These are phyloP conservation scores for Coffea humblotiana DNA, from an alignment of 305 asterid species.

Conservation along the genomic window DNA sequence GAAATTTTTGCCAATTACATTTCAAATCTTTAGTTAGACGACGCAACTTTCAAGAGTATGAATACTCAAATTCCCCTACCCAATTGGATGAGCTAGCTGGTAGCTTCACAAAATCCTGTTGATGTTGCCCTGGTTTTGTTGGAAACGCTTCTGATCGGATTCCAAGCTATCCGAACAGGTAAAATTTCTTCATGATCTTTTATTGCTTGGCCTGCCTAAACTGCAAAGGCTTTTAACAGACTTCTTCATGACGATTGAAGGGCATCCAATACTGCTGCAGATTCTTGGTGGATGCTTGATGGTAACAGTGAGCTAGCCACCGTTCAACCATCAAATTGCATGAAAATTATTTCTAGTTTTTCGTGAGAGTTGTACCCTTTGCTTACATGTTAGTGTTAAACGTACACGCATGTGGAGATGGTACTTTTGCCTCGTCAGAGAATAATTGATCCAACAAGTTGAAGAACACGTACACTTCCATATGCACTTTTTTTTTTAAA, in stretches of 20 bases:
- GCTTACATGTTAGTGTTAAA: background rate
- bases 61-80: background rate
- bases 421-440: background rate
- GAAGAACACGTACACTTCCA: background rate
- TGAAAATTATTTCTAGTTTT: background rate
- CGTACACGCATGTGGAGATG: constrained; percentile 13
- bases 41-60: background rate
- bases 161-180: background rate
- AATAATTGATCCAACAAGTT: constrained; percentile 6
- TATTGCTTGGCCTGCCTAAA: background rate
- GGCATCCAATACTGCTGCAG: background rate
- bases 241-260: no score
- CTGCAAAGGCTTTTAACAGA: background rate
- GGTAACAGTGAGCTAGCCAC: background rate
- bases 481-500: background rate
- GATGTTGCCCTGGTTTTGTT: background rate
- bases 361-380: background rate
- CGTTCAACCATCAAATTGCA: background rate
- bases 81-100: background rate
- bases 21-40: background rate
- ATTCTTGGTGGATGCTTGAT: background rate
- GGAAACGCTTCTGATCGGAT: background rate
- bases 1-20: constrained; percentile 18
- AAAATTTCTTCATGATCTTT: background rate
- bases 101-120: background rate